Conservation (phyloP, 768 basidiomycete genomes). For the Russula sp. region DNA sequence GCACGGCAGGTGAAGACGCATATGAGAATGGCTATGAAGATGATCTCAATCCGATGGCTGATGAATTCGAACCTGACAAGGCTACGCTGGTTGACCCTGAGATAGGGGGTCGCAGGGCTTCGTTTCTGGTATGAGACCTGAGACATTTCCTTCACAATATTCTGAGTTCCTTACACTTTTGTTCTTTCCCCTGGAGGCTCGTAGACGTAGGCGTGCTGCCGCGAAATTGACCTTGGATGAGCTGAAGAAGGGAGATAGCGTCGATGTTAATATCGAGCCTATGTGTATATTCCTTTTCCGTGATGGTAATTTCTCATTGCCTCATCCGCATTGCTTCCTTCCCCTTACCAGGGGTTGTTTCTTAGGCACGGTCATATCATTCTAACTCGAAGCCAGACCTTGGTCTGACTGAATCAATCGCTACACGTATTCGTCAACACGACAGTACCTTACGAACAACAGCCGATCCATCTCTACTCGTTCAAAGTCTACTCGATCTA, state of each 20-base stretch:
- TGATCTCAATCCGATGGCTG: slow-evolving; percentile 2
- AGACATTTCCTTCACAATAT: background rate
- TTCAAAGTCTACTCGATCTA: slow-evolving; percentile 61
- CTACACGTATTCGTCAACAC: slow-evolving; percentile 45
- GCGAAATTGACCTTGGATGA: slow-evolving; percentile 28
- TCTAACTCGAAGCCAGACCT: slow-evolving; percentile 41
- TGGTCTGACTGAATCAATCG: slow-evolving; percentile 48
- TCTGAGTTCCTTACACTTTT: background rate
- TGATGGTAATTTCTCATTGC: slow-evolving; percentile 39
- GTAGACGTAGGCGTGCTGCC: slow-evolving; percentile 27
- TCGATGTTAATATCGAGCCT: slow-evolving; percentile 52
- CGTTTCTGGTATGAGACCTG: slow-evolving; percentile 7
- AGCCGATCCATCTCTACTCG: slow-evolving; percentile 59
- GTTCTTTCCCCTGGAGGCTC: slow-evolving; percentile 29
- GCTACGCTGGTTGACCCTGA: slow-evolving; percentile 24
- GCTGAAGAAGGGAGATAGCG: slow-evolving; percentile 48
- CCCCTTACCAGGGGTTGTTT: background rate
- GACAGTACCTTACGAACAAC: slow-evolving; percentile 52
- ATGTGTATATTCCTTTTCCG: slow-evolving; percentile 63
- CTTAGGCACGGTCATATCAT: slow-evolving; percentile 58
- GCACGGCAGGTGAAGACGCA: slow-evolving; percentile 19
- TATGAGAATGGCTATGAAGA: slow-evolving; percentile 28
- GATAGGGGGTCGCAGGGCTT: slow-evolving; percentile 16
- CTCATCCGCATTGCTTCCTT: background rate
- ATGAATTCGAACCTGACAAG: background rate